Evolutionary conservation across 306 rosid species (phyloP), one percentile per base, ranked within the genome.

Genomic region (Vigna hirtella): DNA sequence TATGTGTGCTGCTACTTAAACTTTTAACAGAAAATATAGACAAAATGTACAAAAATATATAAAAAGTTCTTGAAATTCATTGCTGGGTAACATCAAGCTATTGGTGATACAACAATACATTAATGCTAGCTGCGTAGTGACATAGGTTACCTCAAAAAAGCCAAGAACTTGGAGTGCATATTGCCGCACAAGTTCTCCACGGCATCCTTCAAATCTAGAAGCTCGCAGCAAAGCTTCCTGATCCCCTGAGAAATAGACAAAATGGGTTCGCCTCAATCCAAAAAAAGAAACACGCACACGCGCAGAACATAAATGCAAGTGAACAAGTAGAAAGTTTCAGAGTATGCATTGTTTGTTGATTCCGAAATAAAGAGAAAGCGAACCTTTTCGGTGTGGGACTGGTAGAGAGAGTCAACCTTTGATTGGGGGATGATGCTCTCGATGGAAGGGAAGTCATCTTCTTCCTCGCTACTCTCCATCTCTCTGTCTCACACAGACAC

Each of bases 401-500:
- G 98, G 79, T 91, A 88, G 57, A 95, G 89, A 20, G 98, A 91
- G 40, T 95, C 97, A 53, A 95, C 96, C 80, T 89, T 89, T 70
- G 96, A 83, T 85, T 92, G 98, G n/a, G 98, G 96, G 32, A 88
- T 88, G 62, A 95, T 95, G 82, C 92, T 86, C 70, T 95, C 98
- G 6, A 91, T 88, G 59, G 90, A 87, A 52, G 98, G 98, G 75
- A 95, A 92, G 36, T 95, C 98, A 14, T 95, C 98, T 30, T 95
- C 98, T 82, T 95, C 98, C 84, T 92, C 98, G 61, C 98, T 92
- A 78, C 98, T 93, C 92, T 95, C 98, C 98, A 95, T 52, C 51
- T 17, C 43, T 36, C 43, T n/a, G 6, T 28, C 70, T 13, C 61
- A 28, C 20, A 20, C 62, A 26, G 20, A 12, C 10, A 11, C 38